Conservation (phyloP, 371 early-diverging fungal species). For the Syncephalis fuscata region DNA sequence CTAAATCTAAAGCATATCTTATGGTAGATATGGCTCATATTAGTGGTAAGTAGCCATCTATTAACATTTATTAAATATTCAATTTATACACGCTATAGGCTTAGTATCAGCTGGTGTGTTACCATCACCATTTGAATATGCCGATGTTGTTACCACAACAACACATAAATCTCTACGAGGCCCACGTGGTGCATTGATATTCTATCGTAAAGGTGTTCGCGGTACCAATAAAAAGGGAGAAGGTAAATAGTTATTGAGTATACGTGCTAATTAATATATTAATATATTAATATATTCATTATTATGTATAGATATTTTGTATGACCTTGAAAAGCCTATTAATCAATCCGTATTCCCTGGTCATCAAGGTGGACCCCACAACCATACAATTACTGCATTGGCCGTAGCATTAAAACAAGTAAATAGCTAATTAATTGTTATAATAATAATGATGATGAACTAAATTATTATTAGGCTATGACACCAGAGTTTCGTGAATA, state of each 20-base stretch:
- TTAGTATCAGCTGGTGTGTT: constrained; percentile 79
- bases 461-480: constrained; percentile 24
- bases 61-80: constrained; percentile 1
- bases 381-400: constrained; percentile 97
- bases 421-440: constrained; percentile 2
- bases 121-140: constrained; percentile 83
- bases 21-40: constrained; percentile 99
- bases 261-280: not conserved
- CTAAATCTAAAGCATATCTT: constrained; percentile 75
- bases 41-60: constrained; percentile 15
- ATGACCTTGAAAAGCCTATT: constrained; percentile 85
- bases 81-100: constrained; percentile 16
- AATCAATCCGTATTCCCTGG: constrained; percentile 98
- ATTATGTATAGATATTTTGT: constrained; percentile 30
- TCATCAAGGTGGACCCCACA: constrained; percentile 99
- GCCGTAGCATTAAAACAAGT: constrained; percentile 94
- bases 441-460: too few species aligned
- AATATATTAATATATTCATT: constrained; percentile 5
- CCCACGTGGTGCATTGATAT: constrained; percentile 98
- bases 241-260: constrained; percentile 13
- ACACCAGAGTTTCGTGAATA: constrained; percentile 81
- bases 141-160: constrained; percentile 98
- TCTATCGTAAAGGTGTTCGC: constrained; percentile 86
- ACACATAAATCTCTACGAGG: constrained; percentile 99
- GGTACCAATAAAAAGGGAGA: constrained; percentile 70